Percentiles rank a stretch among this genome's conserved stretches.
Conservation (phyloP, 257 asterid genomes). For the Verbena officinalis region DNA sequence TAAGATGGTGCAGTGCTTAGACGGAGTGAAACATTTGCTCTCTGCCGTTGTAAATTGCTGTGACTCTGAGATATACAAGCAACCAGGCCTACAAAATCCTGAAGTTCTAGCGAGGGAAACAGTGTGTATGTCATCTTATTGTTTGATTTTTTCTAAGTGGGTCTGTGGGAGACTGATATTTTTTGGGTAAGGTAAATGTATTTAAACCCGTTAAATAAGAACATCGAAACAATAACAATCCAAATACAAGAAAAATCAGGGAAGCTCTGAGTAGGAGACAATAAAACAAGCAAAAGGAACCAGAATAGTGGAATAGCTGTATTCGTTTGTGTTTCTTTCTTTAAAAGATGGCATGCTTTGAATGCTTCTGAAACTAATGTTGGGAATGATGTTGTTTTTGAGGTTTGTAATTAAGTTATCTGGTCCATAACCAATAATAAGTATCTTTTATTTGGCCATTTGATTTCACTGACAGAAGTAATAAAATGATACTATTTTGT, state of each 20-base stretch:
- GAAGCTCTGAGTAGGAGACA: too few species aligned
- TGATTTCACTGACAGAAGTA: background rate
- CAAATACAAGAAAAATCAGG: too few species aligned
- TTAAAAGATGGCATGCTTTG: conserved; percentile 4
- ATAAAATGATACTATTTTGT: background rate
- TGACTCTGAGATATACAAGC: conserved; percentile 62
- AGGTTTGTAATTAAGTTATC: conserved; percentile 12
- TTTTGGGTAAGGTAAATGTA: too few species aligned
- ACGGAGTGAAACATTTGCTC: conserved; percentile 55
- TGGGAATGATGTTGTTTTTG: background rate
- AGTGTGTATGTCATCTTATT: conserved; percentile 45
- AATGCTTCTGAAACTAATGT: conserved; percentile 9
- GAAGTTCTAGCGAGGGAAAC: conserved; percentile 73
- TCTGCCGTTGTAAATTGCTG: conserved; percentile 59
- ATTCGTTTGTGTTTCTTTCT: conserved; percentile 11
- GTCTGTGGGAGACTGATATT: background rate
- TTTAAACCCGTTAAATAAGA: too few species aligned
- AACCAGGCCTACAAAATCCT: conserved; percentile 69
- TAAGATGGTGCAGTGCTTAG: conserved; percentile 71
- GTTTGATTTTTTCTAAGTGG: conserved; percentile 8
- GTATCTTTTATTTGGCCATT: background rate
- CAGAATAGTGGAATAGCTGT: background rate
- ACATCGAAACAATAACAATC: too few species aligned
- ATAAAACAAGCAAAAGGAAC: too few species aligned
- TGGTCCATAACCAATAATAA: background rate